These are phyloP conservation scores for Neonectria ditissima DNA, from an alignment of 2,329 filamentous ascomycete species.

Conservation along the genomic window DNA sequence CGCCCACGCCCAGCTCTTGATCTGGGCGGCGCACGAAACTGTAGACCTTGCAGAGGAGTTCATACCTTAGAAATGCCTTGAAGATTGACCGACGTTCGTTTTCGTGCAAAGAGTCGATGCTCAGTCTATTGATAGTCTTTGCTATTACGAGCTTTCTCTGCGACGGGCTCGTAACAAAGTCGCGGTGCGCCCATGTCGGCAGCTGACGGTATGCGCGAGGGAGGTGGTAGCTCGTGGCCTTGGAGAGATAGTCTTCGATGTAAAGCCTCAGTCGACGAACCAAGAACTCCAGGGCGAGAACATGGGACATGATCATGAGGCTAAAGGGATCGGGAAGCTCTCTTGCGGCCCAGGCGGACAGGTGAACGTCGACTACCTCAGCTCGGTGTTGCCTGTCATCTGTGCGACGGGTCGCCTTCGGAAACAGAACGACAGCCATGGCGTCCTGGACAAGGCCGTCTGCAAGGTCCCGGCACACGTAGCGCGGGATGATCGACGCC, in stretches of 20 bases:
- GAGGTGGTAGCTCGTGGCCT: not conserved
- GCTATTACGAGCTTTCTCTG: not conserved
- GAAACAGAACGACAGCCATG: slow-evolving; percentile 29
- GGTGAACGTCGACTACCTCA: not conserved
- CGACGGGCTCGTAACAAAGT: too few relatives aligned
- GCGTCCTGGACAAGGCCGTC: slow-evolving; percentile 29
- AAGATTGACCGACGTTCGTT: not conserved
- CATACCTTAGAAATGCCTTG: not conserved
- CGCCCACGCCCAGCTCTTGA: not conserved
- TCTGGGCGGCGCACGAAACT: not conserved
- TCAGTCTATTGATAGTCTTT: not conserved
- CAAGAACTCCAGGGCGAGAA: not conserved
- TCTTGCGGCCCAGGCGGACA: not conserved
- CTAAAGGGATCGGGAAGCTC: not conserved
- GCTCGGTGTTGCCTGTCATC: not conserved
- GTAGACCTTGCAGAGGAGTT: not conserved
- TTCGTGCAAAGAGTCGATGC: not conserved
- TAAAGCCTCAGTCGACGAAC: not conserved
- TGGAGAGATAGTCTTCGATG: not conserved
- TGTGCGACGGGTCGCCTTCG: slow-evolving; percentile 1
- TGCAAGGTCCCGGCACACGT: slow-evolving; percentile 44
- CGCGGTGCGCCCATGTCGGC: not conserved
- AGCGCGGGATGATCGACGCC: slow-evolving; percentile 37
- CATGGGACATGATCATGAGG: not conserved
- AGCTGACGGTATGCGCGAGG: not conserved